Conservation (phyloP, 2,329 filamentous ascomycete species). For the Pseudogymnoascus sp. region DNA sequence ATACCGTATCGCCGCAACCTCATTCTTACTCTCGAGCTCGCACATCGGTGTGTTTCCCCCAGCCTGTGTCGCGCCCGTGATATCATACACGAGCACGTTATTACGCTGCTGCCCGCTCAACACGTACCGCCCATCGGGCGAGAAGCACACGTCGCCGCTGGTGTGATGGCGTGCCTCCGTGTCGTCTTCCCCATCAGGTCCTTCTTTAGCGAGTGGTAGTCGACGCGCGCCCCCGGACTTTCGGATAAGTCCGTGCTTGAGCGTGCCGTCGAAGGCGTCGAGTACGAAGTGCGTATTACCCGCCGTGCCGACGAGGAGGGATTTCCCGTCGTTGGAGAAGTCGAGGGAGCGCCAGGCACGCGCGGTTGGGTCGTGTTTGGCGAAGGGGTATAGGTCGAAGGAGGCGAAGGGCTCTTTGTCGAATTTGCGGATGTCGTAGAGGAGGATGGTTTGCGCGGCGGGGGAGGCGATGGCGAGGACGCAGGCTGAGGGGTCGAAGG, state of each 20-base stretch:
- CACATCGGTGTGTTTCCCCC: constrained; percentile 48
- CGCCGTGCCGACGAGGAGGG: constrained; percentile 73
- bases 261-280: constrained; percentile 79
- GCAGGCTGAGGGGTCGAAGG: constrained; percentile 86
- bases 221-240: constrained; percentile 46
- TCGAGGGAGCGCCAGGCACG: constrained; percentile 77
- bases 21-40: constrained; percentile 58
- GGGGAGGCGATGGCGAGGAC: constrained; percentile 88
- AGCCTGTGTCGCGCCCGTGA: constrained; percentile 24
- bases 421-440: constrained; percentile 92
- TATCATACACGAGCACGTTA: constrained; percentile 83
- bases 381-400: constrained; percentile 60
- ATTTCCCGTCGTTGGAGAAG: constrained; percentile 93
- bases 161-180: constrained; percentile 24
- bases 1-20: constrained; percentile 69
- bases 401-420: constrained; percentile 82
- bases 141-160: constrained; percentile 78
- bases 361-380: constrained; percentile 26
- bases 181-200: constrained; percentile 15
- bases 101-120: constrained; percentile 64
- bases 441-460: constrained; percentile 66
- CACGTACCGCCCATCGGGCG: constrained; percentile 81
- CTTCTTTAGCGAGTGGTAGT: constrained; percentile 44
- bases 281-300: constrained; percentile 81
- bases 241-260: constrained; percentile 65